Percentiles rank a stretch among this genome's conserved stretches.
phyloP scores from a whole-genome alignment of 768 basidiomycete species.

The Floccularia luteovirens region DNA sequence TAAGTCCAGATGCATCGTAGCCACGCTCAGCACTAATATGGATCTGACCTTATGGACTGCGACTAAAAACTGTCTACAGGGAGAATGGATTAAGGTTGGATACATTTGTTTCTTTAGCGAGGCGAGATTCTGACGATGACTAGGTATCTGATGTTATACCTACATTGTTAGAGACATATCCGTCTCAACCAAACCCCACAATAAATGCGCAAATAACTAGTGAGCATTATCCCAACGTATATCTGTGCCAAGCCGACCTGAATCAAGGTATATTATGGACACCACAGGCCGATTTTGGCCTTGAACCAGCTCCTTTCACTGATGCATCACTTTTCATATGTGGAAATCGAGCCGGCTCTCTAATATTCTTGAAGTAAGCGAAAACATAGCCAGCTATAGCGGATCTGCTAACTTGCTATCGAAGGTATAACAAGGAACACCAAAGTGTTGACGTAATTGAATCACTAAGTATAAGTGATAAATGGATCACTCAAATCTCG shows the following conservation, averaged over 20 bases:
- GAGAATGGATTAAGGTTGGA: slow-evolving; percentile 62
- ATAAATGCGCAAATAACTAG: slow-evolving; percentile 52
- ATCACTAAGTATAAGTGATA: slow-evolving; percentile 36
- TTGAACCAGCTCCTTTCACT: slow-evolving; percentile 35
- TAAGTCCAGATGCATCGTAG: slow-evolving; percentile 53
- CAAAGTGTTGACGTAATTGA: slow-evolving; percentile 13
- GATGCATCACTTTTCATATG: slow-evolving; percentile 64
- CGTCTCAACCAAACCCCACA: slow-evolving; percentile 8
- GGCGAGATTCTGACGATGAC: background rate
- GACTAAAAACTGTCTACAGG: slow-evolving; percentile 58
- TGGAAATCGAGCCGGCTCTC: slow-evolving; percentile 59
- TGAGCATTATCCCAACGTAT: slow-evolving; percentile 19
- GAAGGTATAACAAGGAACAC: background rate
- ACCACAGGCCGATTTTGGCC: slow-evolving; percentile 45
- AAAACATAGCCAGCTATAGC: background rate
- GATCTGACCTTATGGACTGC: slow-evolving; percentile 67
- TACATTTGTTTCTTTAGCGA: background rate
- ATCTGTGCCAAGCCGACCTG: background rate
- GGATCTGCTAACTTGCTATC: background rate
- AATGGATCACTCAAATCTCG: slow-evolving; percentile 59
- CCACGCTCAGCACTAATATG: slow-evolving; percentile 66
- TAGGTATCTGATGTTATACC: slow-evolving; percentile 55
- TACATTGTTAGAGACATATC: slow-evolving; percentile 29
- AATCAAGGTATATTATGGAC: slow-evolving; percentile 66
- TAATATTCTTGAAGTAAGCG: slow-evolving; percentile 50